Conservation (phyloP, 768 basidiomycete species). For the Cyclocybe cylindracea region DNA sequence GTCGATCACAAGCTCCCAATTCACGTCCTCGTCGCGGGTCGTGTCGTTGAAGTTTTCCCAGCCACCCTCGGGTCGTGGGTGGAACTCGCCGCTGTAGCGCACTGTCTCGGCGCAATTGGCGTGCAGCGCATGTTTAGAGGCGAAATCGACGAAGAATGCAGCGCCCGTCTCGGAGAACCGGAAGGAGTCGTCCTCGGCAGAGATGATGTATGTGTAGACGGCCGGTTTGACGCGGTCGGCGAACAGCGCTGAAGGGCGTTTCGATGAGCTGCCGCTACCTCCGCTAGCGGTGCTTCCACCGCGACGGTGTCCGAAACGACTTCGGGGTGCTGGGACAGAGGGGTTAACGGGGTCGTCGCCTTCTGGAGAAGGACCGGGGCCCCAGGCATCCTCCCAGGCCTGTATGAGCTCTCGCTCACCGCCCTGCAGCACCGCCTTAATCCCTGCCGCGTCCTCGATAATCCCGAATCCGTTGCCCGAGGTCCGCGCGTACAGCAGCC, state of each 20-base stretch:
- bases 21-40: conserved; percentile 51
- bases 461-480: conserved; percentile 63
- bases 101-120: conserved; percentile 68
- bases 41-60: conserved; percentile 65
- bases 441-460: conserved; percentile 48
- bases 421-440: conserved; percentile 53
- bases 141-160: conserved; percentile 85
- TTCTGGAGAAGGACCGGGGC: too few species aligned
- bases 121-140: conserved; percentile 86
- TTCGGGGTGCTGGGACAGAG: too few species aligned
- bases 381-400: too few species aligned
- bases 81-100: conserved; percentile 79
- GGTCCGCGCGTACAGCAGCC: conserved; percentile 71
- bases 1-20: conserved; percentile 85
- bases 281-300: too few species aligned
- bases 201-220: conserved; percentile 85
- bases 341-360: too few species aligned
- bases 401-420: conserved; percentile 19
- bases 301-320: too few species aligned
- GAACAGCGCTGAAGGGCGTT: conserved; percentile 3
- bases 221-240: conserved; percentile 69
- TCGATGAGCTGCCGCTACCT: too few species aligned
- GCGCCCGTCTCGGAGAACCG: conserved; percentile 88
- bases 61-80: conserved; percentile 68
- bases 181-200: conserved; percentile 71